Conservation (phyloP, 228 moss, liverwort and hornwort species). For the Sphagnum fallax region DNA sequence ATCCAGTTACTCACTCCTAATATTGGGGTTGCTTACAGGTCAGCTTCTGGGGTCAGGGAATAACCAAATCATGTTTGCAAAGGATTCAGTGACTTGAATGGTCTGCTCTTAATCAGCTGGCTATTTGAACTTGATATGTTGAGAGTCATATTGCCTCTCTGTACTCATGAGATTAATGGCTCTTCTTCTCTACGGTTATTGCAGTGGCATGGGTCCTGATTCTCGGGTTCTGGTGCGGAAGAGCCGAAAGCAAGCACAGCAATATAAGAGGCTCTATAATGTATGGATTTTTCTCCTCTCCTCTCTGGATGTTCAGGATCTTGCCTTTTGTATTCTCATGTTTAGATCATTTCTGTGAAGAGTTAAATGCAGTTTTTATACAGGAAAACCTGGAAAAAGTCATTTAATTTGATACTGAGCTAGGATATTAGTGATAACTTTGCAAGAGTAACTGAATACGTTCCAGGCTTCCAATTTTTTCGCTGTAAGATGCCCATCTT, state of each 20-base stretch:
- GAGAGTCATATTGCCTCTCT: not conserved
- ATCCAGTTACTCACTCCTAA: conserved; percentile 47
- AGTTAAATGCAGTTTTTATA: too few relatives aligned
- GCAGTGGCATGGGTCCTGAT: conserved; percentile 57
- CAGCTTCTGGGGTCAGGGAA: not conserved
- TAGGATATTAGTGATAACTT: too few relatives aligned
- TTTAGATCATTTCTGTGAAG: too few relatives aligned
- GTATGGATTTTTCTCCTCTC: conserved; percentile 4
- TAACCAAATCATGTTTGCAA: too few relatives aligned
- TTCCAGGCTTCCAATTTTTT: too few relatives aligned
- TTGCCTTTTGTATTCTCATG: too few relatives aligned
- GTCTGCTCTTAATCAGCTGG: not conserved
- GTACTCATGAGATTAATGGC: not conserved
- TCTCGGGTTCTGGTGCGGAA: conserved; percentile 49
- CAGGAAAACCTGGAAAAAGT: too few relatives aligned
- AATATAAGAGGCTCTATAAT: conserved; percentile 43
- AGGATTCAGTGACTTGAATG: too few relatives aligned
- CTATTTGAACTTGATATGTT: not conserved
- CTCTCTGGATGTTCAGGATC: not conserved
- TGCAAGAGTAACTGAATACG: too few relatives aligned
- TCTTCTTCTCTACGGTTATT: not conserved
- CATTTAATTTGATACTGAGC: too few relatives aligned
- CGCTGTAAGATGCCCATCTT: too few relatives aligned
- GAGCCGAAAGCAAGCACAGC: conserved; percentile 54
- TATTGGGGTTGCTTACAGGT: conserved; percentile 56